phyloP scores from a whole-genome alignment of 1,284 basidiomycete genomes.

The Rhodotorula mucilaginosa region DNA sequence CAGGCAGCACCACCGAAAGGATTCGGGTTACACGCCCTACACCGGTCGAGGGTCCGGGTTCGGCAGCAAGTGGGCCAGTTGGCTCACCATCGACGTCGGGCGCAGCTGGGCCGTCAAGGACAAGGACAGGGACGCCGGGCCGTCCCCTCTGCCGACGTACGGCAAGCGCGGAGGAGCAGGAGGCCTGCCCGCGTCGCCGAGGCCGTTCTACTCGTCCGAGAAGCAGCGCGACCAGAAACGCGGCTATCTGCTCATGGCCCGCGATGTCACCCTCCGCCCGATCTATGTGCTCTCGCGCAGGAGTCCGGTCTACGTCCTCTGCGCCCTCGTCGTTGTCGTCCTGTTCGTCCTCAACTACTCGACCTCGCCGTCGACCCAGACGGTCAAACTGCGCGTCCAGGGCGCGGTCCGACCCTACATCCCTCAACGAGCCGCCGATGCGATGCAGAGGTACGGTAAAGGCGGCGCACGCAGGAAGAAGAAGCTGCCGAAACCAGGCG shows the following conservation, averaged over 20 bases:
- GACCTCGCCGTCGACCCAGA: slow-evolving; percentile 27
- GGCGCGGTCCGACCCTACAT: slow-evolving; percentile 41
- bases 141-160: slow-evolving; percentile 23
- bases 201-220: slow-evolving; percentile 30
- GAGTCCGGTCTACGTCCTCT: slow-evolving; percentile 35
- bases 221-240: background rate
- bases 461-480: background rate
- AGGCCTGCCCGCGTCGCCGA: background rate
- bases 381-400: slow-evolving; percentile 34
- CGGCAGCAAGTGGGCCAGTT: background rate
- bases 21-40: background rate
- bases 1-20: background rate
- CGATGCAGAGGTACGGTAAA: slow-evolving; percentile 28
- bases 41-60: background rate
- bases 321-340: slow-evolving; percentile 26
- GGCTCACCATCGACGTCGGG: background rate
- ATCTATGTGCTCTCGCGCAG: slow-evolving; percentile 36
- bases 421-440: slow-evolving; percentile 38
- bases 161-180: slow-evolving; percentile 10
- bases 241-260: background rate
- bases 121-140: background rate
- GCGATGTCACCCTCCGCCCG: slow-evolving; percentile 36
- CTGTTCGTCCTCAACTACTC: slow-evolving; percentile 35
- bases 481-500: background rate
- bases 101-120: background rate